Base-by-base conservation (phyloP, 768 basidiomycete genomes). In the Pulveroboletus ravenelii region DNA sequence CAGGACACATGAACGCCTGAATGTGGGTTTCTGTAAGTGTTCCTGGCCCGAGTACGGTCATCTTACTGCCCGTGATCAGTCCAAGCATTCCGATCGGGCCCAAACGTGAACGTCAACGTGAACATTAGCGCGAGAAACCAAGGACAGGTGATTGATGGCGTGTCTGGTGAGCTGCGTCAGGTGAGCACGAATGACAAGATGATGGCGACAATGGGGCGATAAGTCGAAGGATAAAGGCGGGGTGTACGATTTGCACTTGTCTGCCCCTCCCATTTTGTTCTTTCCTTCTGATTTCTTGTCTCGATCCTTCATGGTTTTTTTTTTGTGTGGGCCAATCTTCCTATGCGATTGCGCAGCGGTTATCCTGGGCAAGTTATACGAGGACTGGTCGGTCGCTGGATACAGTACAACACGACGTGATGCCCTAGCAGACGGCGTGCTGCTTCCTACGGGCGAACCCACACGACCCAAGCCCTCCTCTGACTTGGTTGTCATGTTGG, bases 151-250 rank as follows among this genome's bases (percentile, higher is more conserved):
- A 59, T 43, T 46, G 0, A 14, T 10, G 6, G 44, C 35, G 39
- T 50, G 50, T 41, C 49, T 42, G 20, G 37, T 18, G 37, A 25
- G 27, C 44, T 35, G 18, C 23, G 59, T 60, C 59, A 60, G 59
- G 52, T 61, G 59, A 31, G 32, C 55, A 54, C 13, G 15, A 36
- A 14, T 53, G 42, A 48, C 58, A 47, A 48, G 47, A 36, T 9
- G 35, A n/a, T 36, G 35, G 6, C 35, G 35, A 36, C 35, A 48
- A 25, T n/a, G 43, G 41, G 51, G 58, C 45, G 59, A 61, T 58
- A 39, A 39, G n/a, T 46, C 31, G 14, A 29, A 10, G 18, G 47
- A 60, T 60, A 60, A 60, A 60, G 55, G 17, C 6, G 23, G 14
- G 30, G 17, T 18, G n/a, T n/a, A n/a, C n/a, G n/a, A n/a, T 18